These are phyloP conservation scores for Pyricularia pennisetigena DNA, from an alignment of 2,329 filamentous ascomycete species.

Conservation along the genomic window DNA sequence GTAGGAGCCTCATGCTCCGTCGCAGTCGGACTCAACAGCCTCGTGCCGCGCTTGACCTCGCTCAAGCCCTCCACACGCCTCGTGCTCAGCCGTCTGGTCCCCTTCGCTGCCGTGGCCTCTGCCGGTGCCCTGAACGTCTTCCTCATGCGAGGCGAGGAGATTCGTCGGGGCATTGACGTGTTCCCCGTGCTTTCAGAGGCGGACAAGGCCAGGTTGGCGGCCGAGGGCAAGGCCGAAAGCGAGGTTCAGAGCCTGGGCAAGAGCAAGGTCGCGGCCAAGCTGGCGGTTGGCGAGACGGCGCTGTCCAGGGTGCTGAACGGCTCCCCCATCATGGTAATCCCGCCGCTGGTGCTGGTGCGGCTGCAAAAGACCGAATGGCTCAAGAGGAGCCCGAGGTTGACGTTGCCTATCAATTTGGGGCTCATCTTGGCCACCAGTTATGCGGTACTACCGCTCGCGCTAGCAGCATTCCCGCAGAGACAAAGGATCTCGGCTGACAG, in stretches of 20 bases:
- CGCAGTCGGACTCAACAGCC: conserved; percentile 79
- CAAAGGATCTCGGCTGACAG: conserved; percentile 68
- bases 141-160: conserved; percentile 95
- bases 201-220: conserved; percentile 49
- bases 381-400: conserved; percentile 63
- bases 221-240: conserved; percentile 51
- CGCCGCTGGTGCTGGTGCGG: conserved; percentile 74
- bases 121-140: conserved; percentile 92
- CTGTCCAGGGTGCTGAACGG: conserved; percentile 86
- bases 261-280: conserved; percentile 74
- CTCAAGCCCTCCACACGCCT: conserved; percentile 66
- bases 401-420: conserved; percentile 75
- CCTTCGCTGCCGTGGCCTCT: conserved; percentile 88
- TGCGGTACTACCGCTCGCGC: conserved; percentile 77
- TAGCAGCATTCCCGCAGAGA: conserved; percentile 87
- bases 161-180: conserved; percentile 84
- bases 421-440: conserved; percentile 81
- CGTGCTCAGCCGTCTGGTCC: conserved; percentile 78
- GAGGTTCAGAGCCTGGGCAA: conserved; percentile 69
- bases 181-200: conserved; percentile 69
- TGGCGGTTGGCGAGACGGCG: conserved; percentile 90
- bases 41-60: conserved; percentile 74
- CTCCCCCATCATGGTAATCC: conserved; percentile 94
- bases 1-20: conserved; percentile 91
- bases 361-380: conserved; percentile 81